phyloP scores from a whole-genome alignment of 805 yeast species.

The Kazachstania psychrophila region DNA sequence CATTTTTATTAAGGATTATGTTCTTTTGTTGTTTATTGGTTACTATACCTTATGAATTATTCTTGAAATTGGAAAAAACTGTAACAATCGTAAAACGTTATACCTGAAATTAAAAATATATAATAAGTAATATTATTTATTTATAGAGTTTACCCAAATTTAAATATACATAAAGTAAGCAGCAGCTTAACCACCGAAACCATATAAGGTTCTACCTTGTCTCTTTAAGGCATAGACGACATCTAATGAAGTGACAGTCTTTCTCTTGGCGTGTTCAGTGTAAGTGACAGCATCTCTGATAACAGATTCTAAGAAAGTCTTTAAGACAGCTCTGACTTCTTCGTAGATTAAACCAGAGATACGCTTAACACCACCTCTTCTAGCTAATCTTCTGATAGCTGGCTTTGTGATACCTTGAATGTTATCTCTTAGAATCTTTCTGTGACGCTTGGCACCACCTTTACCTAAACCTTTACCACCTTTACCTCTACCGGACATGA shows the following conservation, averaged over 20 bases:
- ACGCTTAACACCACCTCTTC: constrained; percentile 44
- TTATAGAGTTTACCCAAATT: too few relatives aligned
- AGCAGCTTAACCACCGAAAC: too few relatives aligned
- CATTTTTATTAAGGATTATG: too few relatives aligned
- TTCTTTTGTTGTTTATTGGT: too few relatives aligned
- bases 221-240: too few relatives aligned
- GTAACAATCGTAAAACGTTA: too few relatives aligned
- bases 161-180: too few relatives aligned
- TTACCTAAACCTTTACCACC: constrained; percentile 99
- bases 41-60: too few relatives aligned
- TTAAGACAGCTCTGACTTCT: constrained; percentile 94
- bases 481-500: constrained; percentile 90
- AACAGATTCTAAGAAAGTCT: constrained; percentile 90
- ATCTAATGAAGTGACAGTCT: constrained; percentile 34
- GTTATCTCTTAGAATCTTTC: constrained; percentile 98
- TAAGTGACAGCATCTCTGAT: constrained; percentile 98
- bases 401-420: constrained; percentile 99
- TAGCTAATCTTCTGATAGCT: constrained; percentile 3
- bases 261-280: constrained; percentile 99
- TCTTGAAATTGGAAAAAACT: too few relatives aligned
- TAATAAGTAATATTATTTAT: too few relatives aligned
- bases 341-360: constrained; percentile 96
- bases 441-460: constrained; percentile 99
- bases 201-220: not conserved
- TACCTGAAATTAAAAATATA: too few relatives aligned